phyloP scores from a whole-genome alignment of 495 filamentous ascomycete genomes.

The Talaromyces adpressus region DNA sequence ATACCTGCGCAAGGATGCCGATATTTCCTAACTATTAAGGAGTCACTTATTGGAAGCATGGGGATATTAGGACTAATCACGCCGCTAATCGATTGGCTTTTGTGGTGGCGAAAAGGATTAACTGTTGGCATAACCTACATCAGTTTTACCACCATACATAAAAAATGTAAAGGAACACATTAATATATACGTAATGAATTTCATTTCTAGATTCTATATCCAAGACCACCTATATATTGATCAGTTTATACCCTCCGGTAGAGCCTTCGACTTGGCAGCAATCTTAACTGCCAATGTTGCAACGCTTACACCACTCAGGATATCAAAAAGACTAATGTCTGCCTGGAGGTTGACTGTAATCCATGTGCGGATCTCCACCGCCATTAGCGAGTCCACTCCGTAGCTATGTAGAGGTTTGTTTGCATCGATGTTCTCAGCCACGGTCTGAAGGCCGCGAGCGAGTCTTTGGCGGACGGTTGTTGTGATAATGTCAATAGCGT shows the following conservation, averaged over 20 bases:
- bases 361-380: constrained; percentile 49
- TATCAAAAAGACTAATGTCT: constrained; percentile 35
- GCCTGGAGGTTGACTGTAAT: constrained; percentile 30
- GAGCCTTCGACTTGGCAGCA: background rate
- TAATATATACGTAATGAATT: too few species aligned
- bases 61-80: too few species aligned
- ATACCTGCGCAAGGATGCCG: too few species aligned
- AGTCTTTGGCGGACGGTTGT: background rate
- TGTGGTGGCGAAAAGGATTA: too few species aligned
- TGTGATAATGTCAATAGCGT: background rate
- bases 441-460: constrained; percentile 16
- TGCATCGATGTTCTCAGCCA: constrained; percentile 17
- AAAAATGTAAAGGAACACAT: too few species aligned
- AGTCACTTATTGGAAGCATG: too few species aligned
- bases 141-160: too few species aligned
- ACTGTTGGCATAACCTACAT: too few species aligned
- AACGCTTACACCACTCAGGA: constrained; percentile 17
- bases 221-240: background rate
- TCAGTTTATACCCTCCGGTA: background rate
- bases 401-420: constrained; percentile 20
- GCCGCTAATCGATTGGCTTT: too few species aligned
- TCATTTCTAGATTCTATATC: too few species aligned
- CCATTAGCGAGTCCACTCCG: constrained; percentile 48
- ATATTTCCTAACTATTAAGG: too few species aligned
- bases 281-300: constrained; percentile 11